Base-by-base conservation (phyloP, 2,329 filamentous ascomycete genomes). In the Fusarium irregulare region DNA sequence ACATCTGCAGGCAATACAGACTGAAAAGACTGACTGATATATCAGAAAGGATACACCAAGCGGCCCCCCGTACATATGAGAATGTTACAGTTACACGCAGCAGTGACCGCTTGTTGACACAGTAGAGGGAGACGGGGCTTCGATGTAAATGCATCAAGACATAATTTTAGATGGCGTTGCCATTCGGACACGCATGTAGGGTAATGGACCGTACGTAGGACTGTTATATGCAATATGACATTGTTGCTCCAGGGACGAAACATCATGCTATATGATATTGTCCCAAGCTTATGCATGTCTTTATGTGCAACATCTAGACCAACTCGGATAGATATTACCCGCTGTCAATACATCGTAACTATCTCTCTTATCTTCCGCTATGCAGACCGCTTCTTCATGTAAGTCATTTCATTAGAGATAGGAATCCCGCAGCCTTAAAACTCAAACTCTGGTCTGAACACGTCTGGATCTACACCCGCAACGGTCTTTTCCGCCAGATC, bases 401-500 rank as follows among this genome's bases (percentile, higher is more conserved):
- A 55, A 51, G 28, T 64, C 50, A 51, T 55, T 30, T 34, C 25
- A 56, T 55, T 51, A 28, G n/a, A 41, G 30, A 25, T 20, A 25
- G 30, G 40, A 20, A 56, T 28, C 23, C 8, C 41, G 28, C 41
- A 46, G 54, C 32, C 41, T 75, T 80, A 88, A 75, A 97, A 97
- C 64, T 97, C 94, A 85, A 98, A 96, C 75, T 98, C 94, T 61
- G 89, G 89, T 76, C 94, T 89, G 85, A 99, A 97, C 41, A 90
- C 84, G 76, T 96, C 93, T 27, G 97, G 91, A 82, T 98, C 93
- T 83, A 99, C 95, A 27, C 94, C 95, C 2, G 91, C 89, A 14
- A 94, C 91, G 8, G 98, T 96, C 83, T 90, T 88, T 78, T 98
- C 94, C 5, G 92, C 92, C 77, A 99, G 79, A 81, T 99, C 96